phyloP scores from a whole-genome alignment of 371 early-diverging fungal genomes.

The Blastocladiella emersonii region DNA sequence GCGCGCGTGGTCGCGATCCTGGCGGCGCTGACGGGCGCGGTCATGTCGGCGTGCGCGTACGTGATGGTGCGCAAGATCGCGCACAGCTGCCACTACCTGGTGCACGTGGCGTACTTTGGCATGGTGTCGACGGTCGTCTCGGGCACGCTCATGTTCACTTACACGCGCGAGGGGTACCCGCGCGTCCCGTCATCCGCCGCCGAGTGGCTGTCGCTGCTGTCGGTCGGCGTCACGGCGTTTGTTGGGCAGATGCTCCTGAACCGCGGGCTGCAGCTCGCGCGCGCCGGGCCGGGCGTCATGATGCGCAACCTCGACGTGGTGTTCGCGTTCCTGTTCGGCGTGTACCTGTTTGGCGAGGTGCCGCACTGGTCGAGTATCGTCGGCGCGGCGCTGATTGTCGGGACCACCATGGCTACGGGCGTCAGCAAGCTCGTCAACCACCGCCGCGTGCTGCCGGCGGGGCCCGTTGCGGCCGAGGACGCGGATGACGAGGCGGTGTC shows the following conservation, averaged over 20 bases:
- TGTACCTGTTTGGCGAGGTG: constrained; percentile 46
- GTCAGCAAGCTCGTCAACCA: too few species aligned
- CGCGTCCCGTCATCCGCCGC: too few species aligned
- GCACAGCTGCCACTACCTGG: constrained; percentile 44
- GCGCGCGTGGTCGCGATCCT: constrained; percentile 24
- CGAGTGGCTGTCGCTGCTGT: constrained; percentile 23
- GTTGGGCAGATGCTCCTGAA: constrained; percentile 61
- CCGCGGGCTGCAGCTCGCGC: constrained; percentile 56
- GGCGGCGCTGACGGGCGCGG: constrained; percentile 42
- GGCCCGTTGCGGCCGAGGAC: too few species aligned
- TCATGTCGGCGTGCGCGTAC: constrained; percentile 50
- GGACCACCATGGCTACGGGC: too few species aligned
- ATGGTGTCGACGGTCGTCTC: constrained; percentile 31
- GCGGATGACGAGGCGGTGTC: too few species aligned
- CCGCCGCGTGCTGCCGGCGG: too few species aligned
- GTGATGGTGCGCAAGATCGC: constrained; percentile 57
- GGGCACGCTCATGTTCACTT: constrained; percentile 8
- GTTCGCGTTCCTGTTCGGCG: constrained; percentile 61
- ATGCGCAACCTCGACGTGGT: constrained; percentile 72
- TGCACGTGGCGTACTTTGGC: constrained; percentile 63
- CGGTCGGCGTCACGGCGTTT: constrained; percentile 49
- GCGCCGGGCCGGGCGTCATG: constrained; percentile 58
- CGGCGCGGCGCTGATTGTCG: constrained; percentile 52
- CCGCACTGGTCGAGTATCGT: constrained; percentile 35
- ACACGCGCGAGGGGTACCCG: constrained; percentile 17